These are phyloP conservation scores for Flagelloscypha sp. DNA, from an alignment of 768 basidiomycete genomes.

Conservation along the genomic window DNA sequence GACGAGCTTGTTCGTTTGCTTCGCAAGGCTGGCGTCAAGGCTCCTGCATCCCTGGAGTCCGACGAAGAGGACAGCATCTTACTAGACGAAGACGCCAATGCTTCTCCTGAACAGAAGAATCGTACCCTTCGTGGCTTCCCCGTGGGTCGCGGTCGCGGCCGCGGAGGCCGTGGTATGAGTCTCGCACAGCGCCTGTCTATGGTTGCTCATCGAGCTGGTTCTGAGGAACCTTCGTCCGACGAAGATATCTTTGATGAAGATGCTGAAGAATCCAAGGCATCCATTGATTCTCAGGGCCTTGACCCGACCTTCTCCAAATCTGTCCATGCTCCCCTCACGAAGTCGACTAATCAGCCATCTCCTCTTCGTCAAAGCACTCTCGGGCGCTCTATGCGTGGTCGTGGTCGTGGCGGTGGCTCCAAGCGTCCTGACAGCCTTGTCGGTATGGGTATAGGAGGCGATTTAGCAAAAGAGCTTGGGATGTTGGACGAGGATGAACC, in stretches of 20 bases:
- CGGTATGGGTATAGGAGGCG: slow-evolving; percentile 11
- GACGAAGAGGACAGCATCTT: too few relatives aligned
- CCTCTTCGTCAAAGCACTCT: slow-evolving; percentile 56
- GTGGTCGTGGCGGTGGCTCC: slow-evolving; percentile 44
- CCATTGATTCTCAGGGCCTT: slow-evolving; percentile 48
- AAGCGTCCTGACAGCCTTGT: slow-evolving; percentile 55
- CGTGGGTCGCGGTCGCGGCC: slow-evolving; percentile 44
- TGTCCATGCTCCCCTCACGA: slow-evolving; percentile 46
- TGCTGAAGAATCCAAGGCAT: slow-evolving; percentile 14
- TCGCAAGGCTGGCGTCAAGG: too few relatives aligned
- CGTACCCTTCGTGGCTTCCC: too few relatives aligned
- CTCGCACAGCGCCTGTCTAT: slow-evolving; percentile 57
- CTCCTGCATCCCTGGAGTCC: too few relatives aligned
- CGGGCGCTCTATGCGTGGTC: slow-evolving; percentile 31
- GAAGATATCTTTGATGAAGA: slow-evolving; percentile 15
- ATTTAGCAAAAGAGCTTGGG: slow-evolving; percentile 5
- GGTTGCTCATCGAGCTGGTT: slow-evolving; percentile 45
- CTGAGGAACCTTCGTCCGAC: slow-evolving; percentile 39
- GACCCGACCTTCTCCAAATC: slow-evolving; percentile 80
- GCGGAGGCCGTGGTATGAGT: slow-evolving; percentile 37
- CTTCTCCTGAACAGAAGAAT: too few relatives aligned
- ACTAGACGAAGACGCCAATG: too few relatives aligned
- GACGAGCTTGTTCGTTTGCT: too few relatives aligned
- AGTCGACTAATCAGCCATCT: slow-evolving; percentile 27
- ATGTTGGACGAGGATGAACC: slow-evolving; percentile 1